phyloP scores from a whole-genome alignment of 768 basidiomycete genomes.

The Mycena alexandri region DNA sequence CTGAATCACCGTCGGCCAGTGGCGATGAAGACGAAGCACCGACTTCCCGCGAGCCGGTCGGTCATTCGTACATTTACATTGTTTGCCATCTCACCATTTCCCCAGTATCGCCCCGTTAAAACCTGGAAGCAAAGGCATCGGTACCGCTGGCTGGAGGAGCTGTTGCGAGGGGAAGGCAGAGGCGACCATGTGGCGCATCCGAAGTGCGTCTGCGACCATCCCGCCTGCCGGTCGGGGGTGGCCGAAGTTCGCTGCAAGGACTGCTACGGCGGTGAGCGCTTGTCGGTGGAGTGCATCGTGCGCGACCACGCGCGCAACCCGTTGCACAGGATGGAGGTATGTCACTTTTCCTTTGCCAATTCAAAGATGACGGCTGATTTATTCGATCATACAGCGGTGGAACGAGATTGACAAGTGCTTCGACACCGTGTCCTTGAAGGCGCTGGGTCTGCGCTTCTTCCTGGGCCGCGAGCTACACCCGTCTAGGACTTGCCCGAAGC shows the following conservation, averaged over 20 bases:
- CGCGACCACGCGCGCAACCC: constrained; percentile 26
- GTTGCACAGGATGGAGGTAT: constrained; percentile 37
- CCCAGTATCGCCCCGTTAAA: constrained; percentile 8
- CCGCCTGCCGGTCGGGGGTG: neutral
- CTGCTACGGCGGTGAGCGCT: constrained; percentile 22
- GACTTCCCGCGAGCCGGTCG: constrained; percentile 9
- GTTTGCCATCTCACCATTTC: neutral
- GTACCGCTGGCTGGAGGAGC: neutral
- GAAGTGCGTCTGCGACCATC: constrained; percentile 7
- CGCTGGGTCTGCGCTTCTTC: neutral
- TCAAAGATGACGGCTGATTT: neutral
- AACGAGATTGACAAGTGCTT: neutral
- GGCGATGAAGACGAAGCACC: neutral
- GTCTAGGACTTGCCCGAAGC: neutral
- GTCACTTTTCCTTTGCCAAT: neutral
- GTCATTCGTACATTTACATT: neutral
- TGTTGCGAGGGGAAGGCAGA: constrained; percentile 8
- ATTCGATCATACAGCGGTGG: neutral
- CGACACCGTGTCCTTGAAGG: neutral
- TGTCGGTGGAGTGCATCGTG: constrained; percentile 29
- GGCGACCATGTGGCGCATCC: constrained; percentile 5
- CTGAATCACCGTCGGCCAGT: neutral
- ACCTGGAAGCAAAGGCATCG: constrained; percentile 9
- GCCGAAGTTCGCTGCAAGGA: constrained; percentile 31
- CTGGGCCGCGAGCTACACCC: constrained; percentile 8